A percentile compares a stretch with the other conserved stretches of the same genome.
These are phyloP conservation scores for Paxillus involutus DNA, from an alignment of 768 basidiomycete genomes.

Conservation along the genomic window DNA sequence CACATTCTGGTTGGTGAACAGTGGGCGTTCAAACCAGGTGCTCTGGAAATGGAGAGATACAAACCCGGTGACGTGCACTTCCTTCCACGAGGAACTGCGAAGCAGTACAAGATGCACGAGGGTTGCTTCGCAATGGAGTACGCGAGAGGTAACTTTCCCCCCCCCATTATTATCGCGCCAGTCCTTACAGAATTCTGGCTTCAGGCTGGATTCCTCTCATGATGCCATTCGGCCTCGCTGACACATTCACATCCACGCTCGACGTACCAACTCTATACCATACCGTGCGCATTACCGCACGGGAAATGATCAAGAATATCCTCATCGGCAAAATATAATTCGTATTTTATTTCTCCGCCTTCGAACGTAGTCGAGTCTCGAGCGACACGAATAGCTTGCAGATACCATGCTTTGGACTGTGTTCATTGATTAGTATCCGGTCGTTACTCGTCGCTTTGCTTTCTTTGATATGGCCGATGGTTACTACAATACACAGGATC, in stretches of 20 bases:
- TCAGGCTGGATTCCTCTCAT: constrained; percentile 96
- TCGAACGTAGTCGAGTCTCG: too few relatives aligned
- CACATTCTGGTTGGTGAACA: constrained; percentile 93
- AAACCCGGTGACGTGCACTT: constrained; percentile 81
- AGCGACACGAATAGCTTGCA: too few relatives aligned
- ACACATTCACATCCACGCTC: constrained; percentile 83
- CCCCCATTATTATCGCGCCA: background rate
- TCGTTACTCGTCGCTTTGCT: too few relatives aligned
- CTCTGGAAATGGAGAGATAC: constrained; percentile 84
- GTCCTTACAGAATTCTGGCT: background rate
- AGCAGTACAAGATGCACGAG: constrained; percentile 98
- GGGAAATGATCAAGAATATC: constrained; percentile 83
- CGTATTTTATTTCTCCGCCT: too few relatives aligned
- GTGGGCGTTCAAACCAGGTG: constrained; percentile 87
- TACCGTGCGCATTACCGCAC: constrained; percentile 72
- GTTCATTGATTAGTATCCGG: too few relatives aligned
- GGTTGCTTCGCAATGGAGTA: constrained; percentile 97
- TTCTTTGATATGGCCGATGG: too few relatives aligned
- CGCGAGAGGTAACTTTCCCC: constrained; percentile 67
- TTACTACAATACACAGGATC: too few relatives aligned
- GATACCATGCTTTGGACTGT: too few relatives aligned
- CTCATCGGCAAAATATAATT: constrained; percentile 80
- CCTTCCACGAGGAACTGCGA: constrained; percentile 77
- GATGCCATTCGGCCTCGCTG: constrained; percentile 92
- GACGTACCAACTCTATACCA: constrained; percentile 82